Conservation (phyloP, 768 basidiomycete species). For the Daedaleopsis sinensis region DNA sequence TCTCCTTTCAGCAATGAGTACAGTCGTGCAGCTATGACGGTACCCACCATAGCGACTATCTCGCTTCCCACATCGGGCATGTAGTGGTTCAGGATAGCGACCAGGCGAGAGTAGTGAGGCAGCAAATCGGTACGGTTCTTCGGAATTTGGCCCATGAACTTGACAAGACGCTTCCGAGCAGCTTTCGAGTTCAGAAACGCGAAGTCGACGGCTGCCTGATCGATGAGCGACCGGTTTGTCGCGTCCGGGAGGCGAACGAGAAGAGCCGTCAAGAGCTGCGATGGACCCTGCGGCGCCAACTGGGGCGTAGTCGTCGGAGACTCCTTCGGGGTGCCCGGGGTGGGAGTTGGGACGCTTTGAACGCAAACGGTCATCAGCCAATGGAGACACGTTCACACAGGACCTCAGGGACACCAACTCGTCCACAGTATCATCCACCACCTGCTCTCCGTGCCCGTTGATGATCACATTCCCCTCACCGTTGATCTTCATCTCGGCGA, state of each 20-base stretch:
- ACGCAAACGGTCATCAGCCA: not conserved
- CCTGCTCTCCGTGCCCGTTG: conserved; percentile 34
- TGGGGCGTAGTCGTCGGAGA: conserved; percentile 61
- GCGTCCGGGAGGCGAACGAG: conserved; percentile 92
- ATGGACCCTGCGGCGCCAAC: conserved; percentile 85
- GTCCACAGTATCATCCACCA: conserved; percentile 44
- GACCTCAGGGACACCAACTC: conserved; percentile 37
- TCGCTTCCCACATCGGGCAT: conserved; percentile 94
- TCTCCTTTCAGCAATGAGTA: not conserved
- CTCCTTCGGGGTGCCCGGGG: conserved; percentile 67
- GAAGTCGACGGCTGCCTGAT: conserved; percentile 95
- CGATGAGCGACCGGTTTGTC: conserved; percentile 87
- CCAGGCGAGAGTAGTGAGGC: conserved; percentile 89
- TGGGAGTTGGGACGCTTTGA: conserved; percentile 56
- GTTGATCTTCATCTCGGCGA: conserved; percentile 59
- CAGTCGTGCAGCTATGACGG: not conserved
- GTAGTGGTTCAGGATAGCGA: conserved; percentile 86
- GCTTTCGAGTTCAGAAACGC: conserved; percentile 97
- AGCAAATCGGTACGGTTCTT: conserved; percentile 89
- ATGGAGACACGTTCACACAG: not conserved
- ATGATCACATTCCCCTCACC: conserved; percentile 26
- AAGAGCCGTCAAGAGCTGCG: conserved; percentile 88
- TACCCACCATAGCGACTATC: conserved; percentile 68
- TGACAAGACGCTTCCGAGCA: conserved; percentile 72
- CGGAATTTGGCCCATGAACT: conserved; percentile 84